phyloP scores from a whole-genome alignment of 768 basidiomycete species.

The Rhizopogon rudus region DNA sequence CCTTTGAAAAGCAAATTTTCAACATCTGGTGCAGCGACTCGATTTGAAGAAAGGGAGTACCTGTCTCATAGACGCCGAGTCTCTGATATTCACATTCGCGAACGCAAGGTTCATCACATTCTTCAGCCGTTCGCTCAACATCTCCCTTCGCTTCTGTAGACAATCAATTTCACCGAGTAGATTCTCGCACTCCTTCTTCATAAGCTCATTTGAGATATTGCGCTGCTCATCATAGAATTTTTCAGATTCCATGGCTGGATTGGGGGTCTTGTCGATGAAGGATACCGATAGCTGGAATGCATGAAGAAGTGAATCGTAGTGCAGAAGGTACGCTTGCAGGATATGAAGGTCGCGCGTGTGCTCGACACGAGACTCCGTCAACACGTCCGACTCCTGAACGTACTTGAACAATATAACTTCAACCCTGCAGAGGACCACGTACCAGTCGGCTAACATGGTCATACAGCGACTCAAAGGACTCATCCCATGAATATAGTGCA shows the following conservation, averaged over 20 bases:
- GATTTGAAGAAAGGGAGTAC: conserved; percentile 12
- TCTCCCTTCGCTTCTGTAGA: conserved; percentile 30
- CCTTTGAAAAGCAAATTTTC: conserved; percentile 6
- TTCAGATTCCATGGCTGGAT: conserved; percentile 39
- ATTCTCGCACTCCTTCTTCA: conserved; percentile 44
- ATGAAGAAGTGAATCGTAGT: conserved; percentile 47
- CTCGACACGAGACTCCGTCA: conserved; percentile 33
- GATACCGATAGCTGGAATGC: conserved; percentile 47
- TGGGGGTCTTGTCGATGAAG: conserved; percentile 43
- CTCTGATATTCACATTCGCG: conserved; percentile 50
- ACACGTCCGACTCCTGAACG: conserved; percentile 41
- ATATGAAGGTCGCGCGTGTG: conserved; percentile 52
- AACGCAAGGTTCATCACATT: conserved; percentile 40
- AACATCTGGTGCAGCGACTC: conserved; percentile 13
- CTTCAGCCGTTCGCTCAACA: conserved; percentile 24
- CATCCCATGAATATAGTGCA: conserved; percentile 59
- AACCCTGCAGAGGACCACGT: conserved; percentile 10
- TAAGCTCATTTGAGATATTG: conserved; percentile 22
- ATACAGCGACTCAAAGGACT: conserved; percentile 48
- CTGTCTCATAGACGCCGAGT: conserved; percentile 36
- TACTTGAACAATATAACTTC: background rate
- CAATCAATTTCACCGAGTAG: conserved; percentile 46
- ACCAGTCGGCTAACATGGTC: conserved; percentile 47
- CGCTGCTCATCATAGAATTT: conserved; percentile 10
- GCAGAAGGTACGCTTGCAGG: conserved; percentile 52